phyloP scores from a whole-genome alignment of 176 grass and related monocot genomes.

The Phragmites australis region DNA sequence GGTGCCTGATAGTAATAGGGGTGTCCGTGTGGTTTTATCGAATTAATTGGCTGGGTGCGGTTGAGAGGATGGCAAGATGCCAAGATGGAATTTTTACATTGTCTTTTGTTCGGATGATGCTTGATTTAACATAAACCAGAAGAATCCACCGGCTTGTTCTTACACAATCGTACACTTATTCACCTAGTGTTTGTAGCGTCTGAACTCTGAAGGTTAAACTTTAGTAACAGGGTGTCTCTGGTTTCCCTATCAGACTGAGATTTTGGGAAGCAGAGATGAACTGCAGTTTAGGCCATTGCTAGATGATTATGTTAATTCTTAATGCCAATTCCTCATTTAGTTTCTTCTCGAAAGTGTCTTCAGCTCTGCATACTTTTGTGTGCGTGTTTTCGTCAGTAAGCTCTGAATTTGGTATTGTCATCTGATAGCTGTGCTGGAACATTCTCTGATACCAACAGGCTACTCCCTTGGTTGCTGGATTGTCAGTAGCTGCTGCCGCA shows the following conservation, averaged over 20 bases:
- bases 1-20: not conserved
- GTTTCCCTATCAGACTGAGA: not conserved
- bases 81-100: not conserved
- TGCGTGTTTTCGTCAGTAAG: not conserved
- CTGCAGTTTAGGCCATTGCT: not conserved
- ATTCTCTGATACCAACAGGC: conserved; percentile 51
- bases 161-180: not conserved
- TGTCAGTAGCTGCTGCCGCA: conserved; percentile 76
- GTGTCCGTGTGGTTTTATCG: not conserved
- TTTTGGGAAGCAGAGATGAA: not conserved
- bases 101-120: not conserved
- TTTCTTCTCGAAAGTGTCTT: not conserved
- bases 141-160: not conserved
- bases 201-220: not conserved
- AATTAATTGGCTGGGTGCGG: not conserved
- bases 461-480: conserved; percentile 61
- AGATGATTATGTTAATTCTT: not conserved
- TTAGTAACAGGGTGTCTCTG: not conserved
- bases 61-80: too few species aligned
- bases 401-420: not conserved
- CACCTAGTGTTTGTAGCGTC: not conserved
- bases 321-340: not conserved
- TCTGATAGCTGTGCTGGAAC: conserved; percentile 12
- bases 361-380: not conserved
- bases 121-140: not conserved